phyloP scores from a whole-genome alignment of 1,139 yeast species.

The Scheffersomyces cryptocercus region DNA sequence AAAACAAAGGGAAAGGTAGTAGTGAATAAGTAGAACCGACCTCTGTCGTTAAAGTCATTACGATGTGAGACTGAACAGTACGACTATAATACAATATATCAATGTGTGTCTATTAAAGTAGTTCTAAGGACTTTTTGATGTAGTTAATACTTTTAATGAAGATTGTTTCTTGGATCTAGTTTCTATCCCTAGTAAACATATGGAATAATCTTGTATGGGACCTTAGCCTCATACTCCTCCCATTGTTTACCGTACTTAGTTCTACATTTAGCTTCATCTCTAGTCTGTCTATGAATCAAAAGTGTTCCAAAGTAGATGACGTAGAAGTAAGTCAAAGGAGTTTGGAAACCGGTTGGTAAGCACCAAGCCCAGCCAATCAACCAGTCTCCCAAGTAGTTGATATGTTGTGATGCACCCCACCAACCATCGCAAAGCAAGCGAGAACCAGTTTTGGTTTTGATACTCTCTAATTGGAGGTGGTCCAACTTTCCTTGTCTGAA shows the following conservation, averaged over 20 bases:
- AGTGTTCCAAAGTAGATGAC: conserved; percentile 79
- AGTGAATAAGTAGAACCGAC: not conserved
- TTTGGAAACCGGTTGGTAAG: conserved; percentile 79
- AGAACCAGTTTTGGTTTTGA: conserved; percentile 76
- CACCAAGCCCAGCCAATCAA: conserved; percentile 91
- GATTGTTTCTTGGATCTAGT: no score
- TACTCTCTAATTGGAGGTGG: conserved; percentile 60
- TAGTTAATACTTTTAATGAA: no score
- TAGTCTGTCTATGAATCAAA: conserved; percentile 79
- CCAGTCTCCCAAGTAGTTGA: conserved; percentile 96
- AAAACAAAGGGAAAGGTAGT: not conserved
- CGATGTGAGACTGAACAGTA: no score
- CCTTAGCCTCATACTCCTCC: conserved; percentile 75
- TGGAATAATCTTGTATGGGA: conserved; percentile 90
- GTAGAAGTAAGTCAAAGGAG: conserved; percentile 86
- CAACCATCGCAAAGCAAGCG: conserved; percentile 85
- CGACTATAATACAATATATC: no score
- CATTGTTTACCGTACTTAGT: conserved; percentile 84
- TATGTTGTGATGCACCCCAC: conserved; percentile 95
- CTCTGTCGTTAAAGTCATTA: no score
- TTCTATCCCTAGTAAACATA: conserved; percentile 57
- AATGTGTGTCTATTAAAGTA: no score
- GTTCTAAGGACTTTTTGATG: no score
- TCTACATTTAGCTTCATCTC: conserved; percentile 92
- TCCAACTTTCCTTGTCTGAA: conserved; percentile 78